A percentile compares a stretch with the other conserved stretches of the same genome.
Evolutionary conservation across 805 yeast species (phyloP).

Genomic region (Diddensiella caesifluorescens): DNA sequence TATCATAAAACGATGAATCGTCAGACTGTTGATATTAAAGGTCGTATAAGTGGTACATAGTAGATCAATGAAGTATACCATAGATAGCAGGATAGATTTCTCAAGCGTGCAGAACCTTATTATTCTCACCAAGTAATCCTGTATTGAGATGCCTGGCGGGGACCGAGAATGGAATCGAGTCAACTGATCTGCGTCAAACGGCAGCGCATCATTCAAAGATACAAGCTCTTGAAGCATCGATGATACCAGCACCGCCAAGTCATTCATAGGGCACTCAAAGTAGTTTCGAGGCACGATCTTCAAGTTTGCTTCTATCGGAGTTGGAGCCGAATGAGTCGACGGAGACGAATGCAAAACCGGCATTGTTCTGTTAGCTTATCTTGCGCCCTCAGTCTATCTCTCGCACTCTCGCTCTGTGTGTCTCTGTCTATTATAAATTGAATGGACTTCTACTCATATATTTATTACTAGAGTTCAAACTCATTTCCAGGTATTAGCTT

Average conservation of each 20-base stretch:
- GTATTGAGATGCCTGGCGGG: conserved; percentile 81
- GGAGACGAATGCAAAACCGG: too few relatives aligned
- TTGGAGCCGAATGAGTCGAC: not conserved
- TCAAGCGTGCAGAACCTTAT: conserved; percentile 82
- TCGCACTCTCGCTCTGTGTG: too few relatives aligned
- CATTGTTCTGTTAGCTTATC: too few relatives aligned
- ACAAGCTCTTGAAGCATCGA: conserved; percentile 78
- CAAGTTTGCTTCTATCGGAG: conserved; percentile 6
- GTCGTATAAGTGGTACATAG: conserved; percentile 69
- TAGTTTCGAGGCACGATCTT: conserved; percentile 46
- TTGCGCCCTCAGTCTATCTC: too few relatives aligned
- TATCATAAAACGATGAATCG: conserved; percentile 85
- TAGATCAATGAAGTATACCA: conserved; percentile 87
- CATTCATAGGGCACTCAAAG: conserved; percentile 62
- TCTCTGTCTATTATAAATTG: too few relatives aligned
- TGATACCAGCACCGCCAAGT: conserved; percentile 64
- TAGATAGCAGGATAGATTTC: conserved; percentile 70
- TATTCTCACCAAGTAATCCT: conserved; percentile 68
- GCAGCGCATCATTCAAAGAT: conserved; percentile 57
- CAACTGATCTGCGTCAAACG: conserved; percentile 39
- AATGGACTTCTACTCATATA: too few relatives aligned
- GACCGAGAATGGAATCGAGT: conserved; percentile 92
- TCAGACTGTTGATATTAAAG: conserved; percentile 81
- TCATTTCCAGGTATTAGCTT: too few relatives aligned
- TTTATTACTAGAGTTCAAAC: too few relatives aligned